Conservation (phyloP, 1,139 yeast genomes). For the Debaryomyces sp. region DNA sequence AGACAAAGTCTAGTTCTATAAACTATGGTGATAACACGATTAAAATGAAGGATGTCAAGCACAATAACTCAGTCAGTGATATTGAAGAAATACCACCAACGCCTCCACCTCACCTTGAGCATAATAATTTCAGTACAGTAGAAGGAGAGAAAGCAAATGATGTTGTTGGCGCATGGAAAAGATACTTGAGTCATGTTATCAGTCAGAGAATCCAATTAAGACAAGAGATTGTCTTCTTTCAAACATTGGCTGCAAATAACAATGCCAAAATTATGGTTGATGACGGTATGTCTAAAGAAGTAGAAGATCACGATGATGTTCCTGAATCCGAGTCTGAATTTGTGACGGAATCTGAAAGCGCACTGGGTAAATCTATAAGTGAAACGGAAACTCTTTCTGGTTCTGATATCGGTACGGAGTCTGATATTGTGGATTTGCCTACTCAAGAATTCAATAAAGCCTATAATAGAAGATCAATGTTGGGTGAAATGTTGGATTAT, state of each 20-base stretch:
- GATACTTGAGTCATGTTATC: constrained; percentile 39
- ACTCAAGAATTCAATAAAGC: constrained; percentile 25
- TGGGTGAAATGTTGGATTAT: constrained; percentile 52
- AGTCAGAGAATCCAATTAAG: constrained; percentile 43
- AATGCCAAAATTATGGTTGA: constrained; percentile 13
- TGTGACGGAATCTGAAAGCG: constrained; percentile 9
- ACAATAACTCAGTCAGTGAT: constrained; percentile 1
- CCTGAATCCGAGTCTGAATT: constrained; percentile 6
- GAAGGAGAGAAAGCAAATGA: neutral
- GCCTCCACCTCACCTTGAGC: constrained; percentile 26
- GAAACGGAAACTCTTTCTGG: constrained; percentile 9
- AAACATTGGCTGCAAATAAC: constrained; percentile 26
- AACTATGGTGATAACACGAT: constrained; percentile 16
- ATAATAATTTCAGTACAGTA: neutral
- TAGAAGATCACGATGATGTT: constrained; percentile 2
- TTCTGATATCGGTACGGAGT: constrained; percentile 11
- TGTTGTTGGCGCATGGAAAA: constrained; percentile 32
- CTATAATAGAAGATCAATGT: constrained; percentile 42
- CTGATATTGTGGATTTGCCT: constrained; percentile 20
- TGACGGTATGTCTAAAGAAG: neutral
- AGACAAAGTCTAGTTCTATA: constrained; percentile 19
- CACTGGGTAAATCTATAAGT: neutral
- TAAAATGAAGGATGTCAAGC: neutral
- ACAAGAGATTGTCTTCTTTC: constrained; percentile 44
- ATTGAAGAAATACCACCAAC: constrained; percentile 31